These are phyloP conservation scores for Trypanosoma brucei DNA, from an alignment of 208 protist genomes.

Conservation along the genomic window DNA sequence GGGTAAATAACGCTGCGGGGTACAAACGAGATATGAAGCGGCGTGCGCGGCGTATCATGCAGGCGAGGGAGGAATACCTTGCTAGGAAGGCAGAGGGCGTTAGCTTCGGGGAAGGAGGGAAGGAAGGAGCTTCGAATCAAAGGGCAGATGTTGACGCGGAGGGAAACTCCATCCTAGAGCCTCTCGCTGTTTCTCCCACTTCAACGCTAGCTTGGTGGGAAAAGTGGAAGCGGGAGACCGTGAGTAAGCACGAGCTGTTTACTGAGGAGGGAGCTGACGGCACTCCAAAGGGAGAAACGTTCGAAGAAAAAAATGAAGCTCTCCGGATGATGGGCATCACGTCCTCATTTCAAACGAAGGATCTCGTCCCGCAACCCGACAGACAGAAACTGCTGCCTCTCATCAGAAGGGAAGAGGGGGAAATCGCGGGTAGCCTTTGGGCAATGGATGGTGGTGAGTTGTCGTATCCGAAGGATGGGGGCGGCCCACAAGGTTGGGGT, in stretches of 20 bases:
- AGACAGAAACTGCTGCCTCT: conserved; percentile 65
- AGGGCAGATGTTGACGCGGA: conserved; percentile 18
- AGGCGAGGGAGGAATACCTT: conserved; percentile 83
- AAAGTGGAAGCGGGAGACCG: conserved; percentile 62
- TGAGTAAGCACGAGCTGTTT: conserved; percentile 88
- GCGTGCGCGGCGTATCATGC: conserved; percentile 88
- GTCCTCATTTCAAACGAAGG: conserved; percentile 55
- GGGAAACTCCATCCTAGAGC: conserved; percentile 24
- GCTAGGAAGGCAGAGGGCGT: conserved; percentile 60
- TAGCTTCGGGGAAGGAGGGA: conserved; percentile 24
- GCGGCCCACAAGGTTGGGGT: conserved; percentile 78
- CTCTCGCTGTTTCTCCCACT: conserved; percentile 47
- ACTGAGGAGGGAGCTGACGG: conserved; percentile 67
- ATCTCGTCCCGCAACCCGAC: conserved; percentile 47
- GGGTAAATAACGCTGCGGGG: conserved; percentile 79
- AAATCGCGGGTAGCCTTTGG: conserved; percentile 77
- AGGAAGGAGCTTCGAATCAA: conserved; percentile 8
- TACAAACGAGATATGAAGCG: conserved; percentile 92
- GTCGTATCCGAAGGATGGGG: conserved; percentile 79
- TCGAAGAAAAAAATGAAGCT: conserved; percentile 84
- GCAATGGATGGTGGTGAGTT: conserved; percentile 82
- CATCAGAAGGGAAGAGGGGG: conserved; percentile 59
- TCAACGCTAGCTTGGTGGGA: conserved; percentile 87
- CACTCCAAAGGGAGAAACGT: conserved; percentile 72
- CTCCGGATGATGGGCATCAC: conserved; percentile 74